These are phyloP conservation scores for Saccharomyces hybrid DNA, from an alignment of 1,139 yeast species.

Conservation along the genomic window DNA sequence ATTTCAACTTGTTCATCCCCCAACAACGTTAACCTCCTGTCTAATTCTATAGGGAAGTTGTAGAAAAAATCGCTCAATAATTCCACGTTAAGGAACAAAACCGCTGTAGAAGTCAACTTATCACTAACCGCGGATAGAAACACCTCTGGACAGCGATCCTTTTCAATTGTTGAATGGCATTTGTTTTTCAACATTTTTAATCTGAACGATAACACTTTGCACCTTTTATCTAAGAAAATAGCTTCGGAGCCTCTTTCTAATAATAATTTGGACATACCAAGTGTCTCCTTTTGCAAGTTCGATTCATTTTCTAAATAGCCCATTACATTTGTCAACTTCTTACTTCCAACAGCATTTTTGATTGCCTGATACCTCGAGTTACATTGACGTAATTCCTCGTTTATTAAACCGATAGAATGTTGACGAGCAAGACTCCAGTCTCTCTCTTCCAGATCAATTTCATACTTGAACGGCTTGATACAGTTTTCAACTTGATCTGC, in stretches of 20 bases:
- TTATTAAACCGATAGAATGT: slow-evolving; percentile 64
- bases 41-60: slow-evolving; percentile 91
- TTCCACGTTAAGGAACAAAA: slow-evolving; percentile 87
- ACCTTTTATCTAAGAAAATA: slow-evolving; percentile 67
- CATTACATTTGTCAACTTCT: slow-evolving; percentile 76
- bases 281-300: slow-evolving; percentile 47
- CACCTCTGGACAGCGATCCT: slow-evolving; percentile 89
- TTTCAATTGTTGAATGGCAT: slow-evolving; percentile 73
- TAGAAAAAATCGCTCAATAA: slow-evolving; percentile 89
- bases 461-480: slow-evolving; percentile 94
- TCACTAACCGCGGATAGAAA: slow-evolving; percentile 89
- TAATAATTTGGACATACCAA: slow-evolving; percentile 68
- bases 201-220: slow-evolving; percentile 66
- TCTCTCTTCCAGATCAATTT: slow-evolving; percentile 89
- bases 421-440: slow-evolving; percentile 86
- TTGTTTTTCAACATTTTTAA: slow-evolving; percentile 67
- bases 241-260: slow-evolving; percentile 78
- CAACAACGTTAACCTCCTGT: slow-evolving; percentile 59
- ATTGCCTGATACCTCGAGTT: slow-evolving; percentile 55
- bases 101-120: slow-evolving; percentile 87
- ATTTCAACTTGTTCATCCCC: slow-evolving; percentile 71
- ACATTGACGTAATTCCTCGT: slow-evolving; percentile 83
- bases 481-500: slow-evolving; percentile 98
- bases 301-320: slow-evolving; percentile 55
- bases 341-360: slow-evolving; percentile 68